phyloP scores from a whole-genome alignment of 345 rosid species.

The Kandelia obovata region DNA sequence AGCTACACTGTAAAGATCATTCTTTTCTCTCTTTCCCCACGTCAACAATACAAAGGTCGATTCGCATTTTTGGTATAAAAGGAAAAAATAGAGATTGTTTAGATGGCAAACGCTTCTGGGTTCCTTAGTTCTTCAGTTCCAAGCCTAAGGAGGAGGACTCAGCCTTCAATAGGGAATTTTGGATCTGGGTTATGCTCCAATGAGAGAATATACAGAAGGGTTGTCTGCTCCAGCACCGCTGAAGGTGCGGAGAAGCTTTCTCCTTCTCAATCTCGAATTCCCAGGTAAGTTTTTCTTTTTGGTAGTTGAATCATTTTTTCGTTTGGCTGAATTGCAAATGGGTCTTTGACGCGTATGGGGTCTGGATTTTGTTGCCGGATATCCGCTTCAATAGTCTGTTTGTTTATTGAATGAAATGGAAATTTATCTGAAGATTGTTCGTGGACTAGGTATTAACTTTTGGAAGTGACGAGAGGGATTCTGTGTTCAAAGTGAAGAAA shows the following conservation, averaged over 20 bases:
- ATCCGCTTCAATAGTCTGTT: constrained; percentile 1
- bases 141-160: constrained; percentile 36
- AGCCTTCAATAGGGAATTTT: constrained; percentile 44
- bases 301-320: constrained; percentile 4
- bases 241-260: constrained; percentile 50
- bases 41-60: background rate
- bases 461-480: constrained; percentile 1
- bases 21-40: constrained; percentile 14
- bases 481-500: background rate
- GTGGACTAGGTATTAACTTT: background rate
- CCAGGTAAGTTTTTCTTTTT: constrained; percentile 40
- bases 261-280: constrained; percentile 46
- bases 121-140: constrained; percentile 62
- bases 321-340: background rate
- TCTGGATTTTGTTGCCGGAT: constrained; percentile 3
- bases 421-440: background rate
- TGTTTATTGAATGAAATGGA: constrained; percentile 9
- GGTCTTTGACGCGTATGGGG: constrained; percentile 16
- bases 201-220: constrained; percentile 39
- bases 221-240: constrained; percentile 49
- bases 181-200: constrained; percentile 65
- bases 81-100: constrained; percentile 1
- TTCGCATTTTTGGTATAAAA: background rate
- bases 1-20: constrained; percentile 18
- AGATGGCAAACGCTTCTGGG: constrained; percentile 86